Base-by-base conservation (phyloP, 1,139 yeast genomes). In the Arxiozyma telluris region DNA sequence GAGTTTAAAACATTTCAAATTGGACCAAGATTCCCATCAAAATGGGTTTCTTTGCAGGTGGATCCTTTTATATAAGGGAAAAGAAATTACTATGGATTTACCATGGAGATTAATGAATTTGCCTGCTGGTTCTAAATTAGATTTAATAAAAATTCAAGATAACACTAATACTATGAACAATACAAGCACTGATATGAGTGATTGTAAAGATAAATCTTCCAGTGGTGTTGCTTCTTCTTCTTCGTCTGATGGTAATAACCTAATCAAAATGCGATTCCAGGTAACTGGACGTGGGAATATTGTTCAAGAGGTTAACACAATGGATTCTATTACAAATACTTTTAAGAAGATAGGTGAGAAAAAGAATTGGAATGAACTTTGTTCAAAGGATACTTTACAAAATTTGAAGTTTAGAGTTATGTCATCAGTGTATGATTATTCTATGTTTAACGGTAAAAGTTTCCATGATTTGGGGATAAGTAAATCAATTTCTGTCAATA, bases 51-150 rank as follows among this genome's bases (percentile, higher is more conserved):
- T 2, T 41, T 45, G 30, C 12, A 8, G 18, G 22, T 64, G 64
- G 61, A 22, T 50, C 5, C 54, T 66, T 18, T 47, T 54, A 12
- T 67, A 68, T 50, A 62, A 64, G 23, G 60, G 55, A 30, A 62
- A 59, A 12, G 38, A 41, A 6, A 50, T 59, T 4, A 49, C 56
- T 1, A 27, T 60, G 18, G 62, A 64, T 41, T 50, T 71, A n/a
- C 74, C 74, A 1, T 62, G 66, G 57, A 63, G 73, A 44, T 57
- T 71, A 2, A 54, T 67, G 44, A 71, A 71, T 50, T 50, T 72
- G 12, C 71, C 74, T 4, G 56, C 64, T 1, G 74, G 74, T 23
- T 70, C 63, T 15, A 71, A 69, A 23, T 50, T 72, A 18, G 55
- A 59, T 17, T 50, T 71, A 41, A 57, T 58, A 22, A 52, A 54